Percentiles rank a stretch among this genome's conserved stretches.
Evolutionary conservation across 768 basidiomycete genomes (phyloP).

Genomic region (Leccinellum luteum): DNA sequence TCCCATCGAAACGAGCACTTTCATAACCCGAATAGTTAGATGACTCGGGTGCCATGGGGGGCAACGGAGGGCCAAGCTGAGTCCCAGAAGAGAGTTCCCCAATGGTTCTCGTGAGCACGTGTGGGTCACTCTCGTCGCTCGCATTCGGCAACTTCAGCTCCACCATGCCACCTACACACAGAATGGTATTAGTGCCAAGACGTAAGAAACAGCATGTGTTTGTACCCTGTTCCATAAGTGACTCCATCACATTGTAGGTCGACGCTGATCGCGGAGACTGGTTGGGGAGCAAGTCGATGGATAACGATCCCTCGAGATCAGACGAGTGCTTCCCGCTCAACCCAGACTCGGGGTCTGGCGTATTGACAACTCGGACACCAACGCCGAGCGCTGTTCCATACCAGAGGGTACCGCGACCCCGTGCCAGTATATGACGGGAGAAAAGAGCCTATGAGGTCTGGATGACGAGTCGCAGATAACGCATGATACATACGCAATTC

Average conservation of each 20-base stretch:
- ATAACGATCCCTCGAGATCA: slow-evolving; percentile 27
- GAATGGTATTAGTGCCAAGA: neutral
- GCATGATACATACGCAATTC: slow-evolving; percentile 52
- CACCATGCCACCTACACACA: slow-evolving; percentile 49
- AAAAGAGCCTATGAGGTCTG: slow-evolving; percentile 8
- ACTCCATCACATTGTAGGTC: slow-evolving; percentile 49
- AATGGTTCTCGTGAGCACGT: slow-evolving; percentile 42
- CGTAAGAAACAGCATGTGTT: neutral
- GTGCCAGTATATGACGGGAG: slow-evolving; percentile 8
- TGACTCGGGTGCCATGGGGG: slow-evolving; percentile 2
- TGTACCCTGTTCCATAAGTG: slow-evolving; percentile 63
- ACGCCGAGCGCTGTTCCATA: slow-evolving; percentile 55
- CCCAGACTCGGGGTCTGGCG: slow-evolving; percentile 23
- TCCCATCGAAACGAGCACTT: neutral
- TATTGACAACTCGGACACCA: slow-evolving; percentile 48
- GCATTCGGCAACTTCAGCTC: slow-evolving; percentile 49
- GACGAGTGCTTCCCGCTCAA: slow-evolving; percentile 19
- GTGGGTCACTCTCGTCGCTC: slow-evolving; percentile 29
- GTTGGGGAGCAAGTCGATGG: slow-evolving; percentile 22
- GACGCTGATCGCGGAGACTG: slow-evolving; percentile 7
- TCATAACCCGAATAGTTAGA: neutral
- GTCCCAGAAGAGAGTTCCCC: slow-evolving; percentile 41
- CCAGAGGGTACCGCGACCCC: slow-evolving; percentile 3
- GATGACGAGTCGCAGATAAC: slow-evolving; percentile 12
- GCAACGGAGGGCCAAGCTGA: slow-evolving; percentile 25